These are phyloP conservation scores for Talaromyces islandicus DNA, from an alignment of 2,329 filamentous ascomycete species.

Conservation along the genomic window DNA sequence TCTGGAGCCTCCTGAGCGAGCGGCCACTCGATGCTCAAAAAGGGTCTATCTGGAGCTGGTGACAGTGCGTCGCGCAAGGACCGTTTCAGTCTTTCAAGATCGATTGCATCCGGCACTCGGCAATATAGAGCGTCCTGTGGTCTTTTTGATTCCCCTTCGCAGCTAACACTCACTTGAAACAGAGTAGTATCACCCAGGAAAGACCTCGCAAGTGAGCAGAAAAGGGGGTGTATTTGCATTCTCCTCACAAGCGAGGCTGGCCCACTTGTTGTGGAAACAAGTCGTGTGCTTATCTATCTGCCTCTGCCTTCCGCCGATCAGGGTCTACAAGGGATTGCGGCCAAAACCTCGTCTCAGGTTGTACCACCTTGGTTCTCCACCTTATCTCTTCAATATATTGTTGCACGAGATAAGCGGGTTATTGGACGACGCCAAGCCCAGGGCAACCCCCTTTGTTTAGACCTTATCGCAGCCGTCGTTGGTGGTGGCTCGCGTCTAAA, in stretches of 20 bases:
- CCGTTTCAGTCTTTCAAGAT: background rate
- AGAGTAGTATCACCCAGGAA: background rate
- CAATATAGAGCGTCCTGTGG: background rate
- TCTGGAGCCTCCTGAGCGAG: background rate
- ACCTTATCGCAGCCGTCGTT: background rate
- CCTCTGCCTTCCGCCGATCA: background rate
- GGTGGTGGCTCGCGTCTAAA: background rate
- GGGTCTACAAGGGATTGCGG: background rate
- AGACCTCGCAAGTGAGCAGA: background rate
- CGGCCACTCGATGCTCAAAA: background rate
- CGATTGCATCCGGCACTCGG: background rate
- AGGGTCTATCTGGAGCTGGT: background rate
- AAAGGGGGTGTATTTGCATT: background rate
- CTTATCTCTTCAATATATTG: background rate
- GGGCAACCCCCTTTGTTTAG: background rate
- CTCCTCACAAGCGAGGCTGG: background rate
- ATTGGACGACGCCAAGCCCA: background rate
- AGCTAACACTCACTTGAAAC: background rate
- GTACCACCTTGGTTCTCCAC: background rate
- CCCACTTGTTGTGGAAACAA: background rate
- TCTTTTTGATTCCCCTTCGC: background rate
- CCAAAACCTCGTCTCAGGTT: background rate
- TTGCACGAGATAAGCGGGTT: background rate
- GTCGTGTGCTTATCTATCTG: background rate
- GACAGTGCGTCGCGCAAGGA: background rate